Base-by-base conservation (phyloP, 495 filamentous ascomycete genomes). In the Peziza echinospora region DNA sequence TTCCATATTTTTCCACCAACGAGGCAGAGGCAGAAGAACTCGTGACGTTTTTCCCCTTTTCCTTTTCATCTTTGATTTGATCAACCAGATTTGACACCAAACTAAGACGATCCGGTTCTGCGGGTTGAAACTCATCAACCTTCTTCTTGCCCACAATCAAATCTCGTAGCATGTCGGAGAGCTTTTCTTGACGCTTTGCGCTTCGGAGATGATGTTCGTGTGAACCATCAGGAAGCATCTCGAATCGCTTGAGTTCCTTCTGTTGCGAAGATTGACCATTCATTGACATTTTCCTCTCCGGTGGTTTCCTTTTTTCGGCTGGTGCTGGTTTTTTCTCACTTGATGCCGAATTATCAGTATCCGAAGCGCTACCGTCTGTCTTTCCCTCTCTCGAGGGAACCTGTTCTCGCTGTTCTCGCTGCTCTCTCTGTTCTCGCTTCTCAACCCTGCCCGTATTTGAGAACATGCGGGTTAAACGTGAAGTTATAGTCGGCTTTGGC, bases 51-150 rank as follows among this genome's bases (percentile, higher is more conserved):
- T 92, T 83, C 21, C 68, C 62, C 5, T 75, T 77, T 30, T 82
- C 55, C 54, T 71, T 76, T 45, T 91, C 84, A 52, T 82, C 82
- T 59, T 82, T 83, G 49, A 94, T 71, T 54, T 89, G 86, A 62
- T 94, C 87, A 25, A 93, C 84, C 89, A 89, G 96, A 51, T 72
- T 82, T 6, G 86, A 89, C 68, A 94, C 86, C 47, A 97, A 69
- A 10, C 86, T 94, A 23, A 96, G 69, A 25, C 55, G 49, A 52
- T 92, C 83, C 55, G 83, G 76, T 49, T 91, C 82, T 8, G 77
- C 72, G 24, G 69, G 68, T 44, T 72, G 65, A 22, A 73, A 68
- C 45, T 82, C 76, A 37, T 83, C 79, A 56, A 73, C 75, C 55
- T 76, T 78, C 60, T 80, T 80, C 21, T 65, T 69, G 22, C 66